Conservation (phyloP, 2,329 filamentous ascomycete species). For the Diplodia seriata region DNA sequence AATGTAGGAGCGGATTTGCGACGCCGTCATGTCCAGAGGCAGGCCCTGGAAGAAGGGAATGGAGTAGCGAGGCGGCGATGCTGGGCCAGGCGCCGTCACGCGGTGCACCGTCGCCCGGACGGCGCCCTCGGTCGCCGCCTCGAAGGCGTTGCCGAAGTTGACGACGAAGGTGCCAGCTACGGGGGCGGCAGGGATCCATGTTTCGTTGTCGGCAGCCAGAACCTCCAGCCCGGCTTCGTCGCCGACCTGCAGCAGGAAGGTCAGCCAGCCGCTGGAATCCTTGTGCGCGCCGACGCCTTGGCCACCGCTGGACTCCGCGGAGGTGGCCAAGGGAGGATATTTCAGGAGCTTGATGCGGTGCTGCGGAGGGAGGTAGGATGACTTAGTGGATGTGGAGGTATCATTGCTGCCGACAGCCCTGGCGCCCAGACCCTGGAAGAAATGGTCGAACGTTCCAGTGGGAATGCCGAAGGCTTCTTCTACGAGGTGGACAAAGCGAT, state of each 20-base stretch:
- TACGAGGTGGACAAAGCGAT: slow-evolving; percentile 63
- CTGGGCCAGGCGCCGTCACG: slow-evolving; percentile 35
- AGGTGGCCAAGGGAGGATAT: slow-evolving; percentile 53
- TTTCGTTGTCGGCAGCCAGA: slow-evolving; percentile 53
- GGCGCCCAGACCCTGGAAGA: slow-evolving; percentile 52
- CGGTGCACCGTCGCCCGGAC: slow-evolving; percentile 61
- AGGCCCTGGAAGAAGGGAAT: slow-evolving; percentile 51
- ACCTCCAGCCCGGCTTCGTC: slow-evolving; percentile 61
- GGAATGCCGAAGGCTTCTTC: slow-evolving; percentile 62
- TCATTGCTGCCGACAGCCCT: neutral
- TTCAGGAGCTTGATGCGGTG: slow-evolving; percentile 66
- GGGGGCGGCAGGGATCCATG: slow-evolving; percentile 60
- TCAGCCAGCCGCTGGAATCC: slow-evolving; percentile 69
- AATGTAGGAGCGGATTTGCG: slow-evolving; percentile 48
- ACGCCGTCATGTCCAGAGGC: slow-evolving; percentile 48
- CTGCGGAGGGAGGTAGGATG: slow-evolving; percentile 48
- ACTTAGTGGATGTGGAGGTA: neutral
- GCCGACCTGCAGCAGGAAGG: slow-evolving; percentile 67
- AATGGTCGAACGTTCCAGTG: slow-evolving; percentile 55
- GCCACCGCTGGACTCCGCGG: slow-evolving; percentile 4
- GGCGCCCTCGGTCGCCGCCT: slow-evolving; percentile 62
- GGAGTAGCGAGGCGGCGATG: slow-evolving; percentile 38
- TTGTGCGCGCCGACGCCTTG: slow-evolving; percentile 70
- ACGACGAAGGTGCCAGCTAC: slow-evolving; percentile 62
- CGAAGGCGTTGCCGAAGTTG: slow-evolving; percentile 66